Percentiles rank a stretch among this genome's conserved stretches.
These are phyloP conservation scores for Zygosaccharomyces gambellarensis DNA, from an alignment of 805 yeast genomes.

Conservation along the genomic window DNA sequence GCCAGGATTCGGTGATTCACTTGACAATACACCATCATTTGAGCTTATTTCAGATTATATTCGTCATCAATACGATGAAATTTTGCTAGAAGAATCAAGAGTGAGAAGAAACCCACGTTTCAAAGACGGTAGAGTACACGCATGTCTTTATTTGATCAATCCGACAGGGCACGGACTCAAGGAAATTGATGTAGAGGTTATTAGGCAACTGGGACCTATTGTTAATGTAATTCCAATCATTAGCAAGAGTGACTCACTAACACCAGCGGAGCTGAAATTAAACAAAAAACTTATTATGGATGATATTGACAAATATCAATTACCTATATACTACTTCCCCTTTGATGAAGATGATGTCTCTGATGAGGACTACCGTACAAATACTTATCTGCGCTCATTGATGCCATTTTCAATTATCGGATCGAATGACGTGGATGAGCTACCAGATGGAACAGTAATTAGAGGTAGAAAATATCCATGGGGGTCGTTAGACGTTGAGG, in stretches of 20 bases:
- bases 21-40: slow-evolving; percentile 65
- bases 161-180: slow-evolving; percentile 82
- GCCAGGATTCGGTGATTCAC: slow-evolving; percentile 75
- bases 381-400: slow-evolving; percentile 56
- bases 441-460: slow-evolving; percentile 38
- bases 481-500: slow-evolving; percentile 58
- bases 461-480: slow-evolving; percentile 55
- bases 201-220: slow-evolving; percentile 71
- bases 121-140: slow-evolving; percentile 79
- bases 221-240: slow-evolving; percentile 84
- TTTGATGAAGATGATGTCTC: slow-evolving; percentile 50
- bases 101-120: slow-evolving; percentile 82
- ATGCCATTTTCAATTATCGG: slow-evolving; percentile 68
- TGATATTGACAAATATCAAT: slow-evolving; percentile 64
- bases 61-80: slow-evolving; percentile 79
- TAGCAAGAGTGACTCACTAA: slow-evolving; percentile 80
- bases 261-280: slow-evolving; percentile 66
- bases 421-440: slow-evolving; percentile 56
- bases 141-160: slow-evolving; percentile 67
- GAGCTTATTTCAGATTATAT: slow-evolving; percentile 69
- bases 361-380: slow-evolving; percentile 61
- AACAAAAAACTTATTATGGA: slow-evolving; percentile 72
- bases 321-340: slow-evolving; percentile 74
- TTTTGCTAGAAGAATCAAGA: slow-evolving; percentile 71
- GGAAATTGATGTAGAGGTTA: slow-evolving; percentile 71